These are phyloP conservation scores for Saxophila tyrrhenica DNA, from an alignment of 495 filamentous ascomycete species.

Conservation along the genomic window DNA sequence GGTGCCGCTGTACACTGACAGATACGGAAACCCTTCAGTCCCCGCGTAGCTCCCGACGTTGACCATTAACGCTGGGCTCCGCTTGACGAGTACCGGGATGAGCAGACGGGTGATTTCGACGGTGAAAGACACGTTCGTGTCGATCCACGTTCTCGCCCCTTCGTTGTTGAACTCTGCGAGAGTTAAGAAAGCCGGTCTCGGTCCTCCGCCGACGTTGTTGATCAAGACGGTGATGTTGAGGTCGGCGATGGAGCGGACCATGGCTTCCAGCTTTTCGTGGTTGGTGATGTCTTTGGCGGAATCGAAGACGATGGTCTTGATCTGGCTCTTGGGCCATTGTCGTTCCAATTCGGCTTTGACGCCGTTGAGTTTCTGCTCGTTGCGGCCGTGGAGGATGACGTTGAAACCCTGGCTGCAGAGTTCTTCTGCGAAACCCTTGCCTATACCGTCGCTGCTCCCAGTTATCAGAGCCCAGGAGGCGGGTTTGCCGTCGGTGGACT, in stretches of 20 bases:
- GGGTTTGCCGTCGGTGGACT: neutral
- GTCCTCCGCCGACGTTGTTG: conserved; percentile 39
- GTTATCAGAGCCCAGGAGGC: conserved; percentile 47
- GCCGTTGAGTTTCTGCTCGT: conserved; percentile 33
- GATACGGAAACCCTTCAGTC: neutral
- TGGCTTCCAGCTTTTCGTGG: conserved; percentile 20
- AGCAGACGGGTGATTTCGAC: conserved; percentile 32
- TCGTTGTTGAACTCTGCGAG: neutral
- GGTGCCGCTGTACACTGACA: neutral
- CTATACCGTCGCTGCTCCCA: conserved; percentile 49
- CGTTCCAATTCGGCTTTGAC: conserved; percentile 25
- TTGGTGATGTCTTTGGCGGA: conserved; percentile 17
- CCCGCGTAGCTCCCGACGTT: conserved; percentile 29
- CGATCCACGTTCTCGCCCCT: conserved; percentile 15
- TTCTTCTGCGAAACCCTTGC: conserved; percentile 28
- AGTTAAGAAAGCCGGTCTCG: neutral
- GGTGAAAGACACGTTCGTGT: conserved; percentile 24
- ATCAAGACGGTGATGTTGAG: conserved; percentile 33
- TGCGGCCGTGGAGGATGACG: conserved; percentile 48
- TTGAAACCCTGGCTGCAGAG: conserved; percentile 39
- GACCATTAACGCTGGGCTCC: conserved; percentile 31
- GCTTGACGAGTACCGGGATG: conserved; percentile 26
- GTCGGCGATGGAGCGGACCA: conserved; percentile 4
- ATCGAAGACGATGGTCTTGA: conserved; percentile 28
- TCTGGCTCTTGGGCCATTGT: conserved; percentile 26